Evolutionary conservation across 2,329 filamentous ascomycete genomes (phyloP).

Genomic region (Graphilbum fragrans): DNA sequence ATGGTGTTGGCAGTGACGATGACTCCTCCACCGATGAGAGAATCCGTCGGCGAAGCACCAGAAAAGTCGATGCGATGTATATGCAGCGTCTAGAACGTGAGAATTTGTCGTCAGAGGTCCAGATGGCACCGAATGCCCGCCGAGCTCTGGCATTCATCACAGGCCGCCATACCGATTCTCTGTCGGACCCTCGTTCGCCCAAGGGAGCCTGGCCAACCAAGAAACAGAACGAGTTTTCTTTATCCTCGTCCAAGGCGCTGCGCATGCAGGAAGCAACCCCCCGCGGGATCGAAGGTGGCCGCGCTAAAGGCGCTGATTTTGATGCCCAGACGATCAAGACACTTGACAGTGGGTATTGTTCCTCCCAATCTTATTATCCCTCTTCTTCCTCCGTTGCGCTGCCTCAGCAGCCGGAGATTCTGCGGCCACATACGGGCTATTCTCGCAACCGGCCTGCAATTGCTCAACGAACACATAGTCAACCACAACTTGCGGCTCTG

Average conservation of each 20-base stretch:
- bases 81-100: background rate
- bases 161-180: conserved; percentile 21
- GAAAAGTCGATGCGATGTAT: background rate
- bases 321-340: conserved; percentile 20
- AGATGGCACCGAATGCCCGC: conserved; percentile 33
- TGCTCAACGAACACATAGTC: conserved; percentile 33
- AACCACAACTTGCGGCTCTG: conserved; percentile 33
- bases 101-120: conserved; percentile 4
- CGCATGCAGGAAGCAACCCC: background rate
- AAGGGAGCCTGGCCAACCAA: too few relatives aligned
- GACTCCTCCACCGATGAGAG: conserved; percentile 8
- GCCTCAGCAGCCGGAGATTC: conserved; percentile 10
- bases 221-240: background rate
- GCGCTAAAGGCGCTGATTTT: conserved; percentile 18
- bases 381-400: conserved; percentile 8
- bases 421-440: conserved; percentile 43
- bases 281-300: conserved; percentile 19
- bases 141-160: conserved; percentile 39
- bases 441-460: conserved; percentile 31
- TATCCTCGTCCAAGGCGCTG: background rate
- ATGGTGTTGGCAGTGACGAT: conserved; percentile 5
- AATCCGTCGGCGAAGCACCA: background rate
- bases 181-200: too few relatives aligned
- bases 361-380: background rate
- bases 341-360: conserved; percentile 16